Evolutionary conservation across 345 rosid genomes (phyloP).

Genomic region (Noccaea caerulescens): DNA sequence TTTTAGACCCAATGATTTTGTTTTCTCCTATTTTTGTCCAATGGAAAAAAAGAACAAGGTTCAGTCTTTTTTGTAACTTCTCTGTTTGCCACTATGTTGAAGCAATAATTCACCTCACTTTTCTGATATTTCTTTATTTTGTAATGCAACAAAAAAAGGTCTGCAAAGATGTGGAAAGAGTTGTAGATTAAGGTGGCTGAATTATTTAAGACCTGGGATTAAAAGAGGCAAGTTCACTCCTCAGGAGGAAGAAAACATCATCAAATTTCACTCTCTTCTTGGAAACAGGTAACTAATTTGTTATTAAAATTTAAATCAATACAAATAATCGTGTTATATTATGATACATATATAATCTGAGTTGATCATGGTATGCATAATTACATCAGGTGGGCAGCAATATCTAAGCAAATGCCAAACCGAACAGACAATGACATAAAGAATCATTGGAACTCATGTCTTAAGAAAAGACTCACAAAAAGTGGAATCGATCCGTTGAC

Average conservation of each 20-base stretch:
- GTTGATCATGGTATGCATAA: neutral
- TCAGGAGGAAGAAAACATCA: slow-evolving; percentile 41
- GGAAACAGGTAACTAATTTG: slow-evolving; percentile 39
- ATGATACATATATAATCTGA: no score
- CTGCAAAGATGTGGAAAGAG: slow-evolving; percentile 46
- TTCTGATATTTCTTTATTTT: neutral
- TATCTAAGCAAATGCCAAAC: slow-evolving; percentile 42
- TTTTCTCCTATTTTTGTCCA: slow-evolving; percentile 8
- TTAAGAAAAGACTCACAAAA: slow-evolving; percentile 41
- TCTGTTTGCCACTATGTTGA: slow-evolving; percentile 21
- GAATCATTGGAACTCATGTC: slow-evolving; percentile 47
- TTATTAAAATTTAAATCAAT: no score
- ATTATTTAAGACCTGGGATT: slow-evolving; percentile 44
- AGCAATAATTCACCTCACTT: neutral
- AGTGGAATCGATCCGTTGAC: slow-evolving; percentile 42
- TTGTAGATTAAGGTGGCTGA: slow-evolving; percentile 45
- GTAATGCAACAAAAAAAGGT: slow-evolving; percentile 27
- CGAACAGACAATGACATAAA: slow-evolving; percentile 48
- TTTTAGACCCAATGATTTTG: neutral
- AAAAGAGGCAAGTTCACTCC: slow-evolving; percentile 41
- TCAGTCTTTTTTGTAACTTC: neutral
- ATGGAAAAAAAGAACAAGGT: slow-evolving; percentile 1
- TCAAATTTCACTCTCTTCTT: slow-evolving; percentile 31
- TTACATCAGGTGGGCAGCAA: slow-evolving; percentile 44
- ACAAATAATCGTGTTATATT: no score